A percentile compares a stretch with the other conserved stretches of the same genome.
Conservation (phyloP, 2,329 filamentous ascomycete genomes). For the Hymenoscyphus repandus region DNA sequence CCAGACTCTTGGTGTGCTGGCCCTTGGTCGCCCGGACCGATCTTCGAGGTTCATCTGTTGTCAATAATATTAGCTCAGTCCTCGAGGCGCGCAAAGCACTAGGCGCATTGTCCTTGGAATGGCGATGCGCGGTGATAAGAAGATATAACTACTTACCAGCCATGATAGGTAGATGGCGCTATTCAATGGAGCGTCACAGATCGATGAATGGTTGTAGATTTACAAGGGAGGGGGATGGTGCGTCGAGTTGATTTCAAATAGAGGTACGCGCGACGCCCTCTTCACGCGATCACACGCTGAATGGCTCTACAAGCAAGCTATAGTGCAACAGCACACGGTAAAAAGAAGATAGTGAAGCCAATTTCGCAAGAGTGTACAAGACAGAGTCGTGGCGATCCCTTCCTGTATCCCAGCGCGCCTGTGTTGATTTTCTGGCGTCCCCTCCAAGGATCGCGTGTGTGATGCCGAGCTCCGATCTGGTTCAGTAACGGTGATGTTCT, state of each 20-base stretch:
- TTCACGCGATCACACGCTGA: constrained; percentile 28
- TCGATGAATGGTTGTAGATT: constrained; percentile 16
- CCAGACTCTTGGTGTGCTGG: constrained; percentile 84
- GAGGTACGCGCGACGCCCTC: constrained; percentile 19
- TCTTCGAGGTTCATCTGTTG: constrained; percentile 74
- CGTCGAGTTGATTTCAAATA: constrained; percentile 24
- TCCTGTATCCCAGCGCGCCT: constrained; percentile 11
- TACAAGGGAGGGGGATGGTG: constrained; percentile 24
- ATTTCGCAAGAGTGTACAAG: constrained; percentile 4
- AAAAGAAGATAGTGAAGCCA: constrained; percentile 20
- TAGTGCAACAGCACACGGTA: constrained; percentile 13
- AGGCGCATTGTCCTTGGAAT: background rate
- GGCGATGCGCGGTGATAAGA: constrained; percentile 7
- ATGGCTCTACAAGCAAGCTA: constrained; percentile 31
- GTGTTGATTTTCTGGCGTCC: constrained; percentile 10
- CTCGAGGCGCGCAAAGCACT: background rate
- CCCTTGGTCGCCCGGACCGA: constrained; percentile 96
- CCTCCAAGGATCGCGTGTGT: constrained; percentile 11
- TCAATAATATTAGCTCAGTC: constrained; percentile 18
- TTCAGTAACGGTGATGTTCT: background rate
- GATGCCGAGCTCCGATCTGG: background rate
- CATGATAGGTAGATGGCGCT: constrained; percentile 35
- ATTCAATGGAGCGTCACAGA: constrained; percentile 19
- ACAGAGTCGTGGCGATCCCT: constrained; percentile 2
- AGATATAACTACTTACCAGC: constrained; percentile 49